Percentiles rank a stretch among this genome's conserved stretches.
Evolutionary conservation across 305 asterid genomes (phyloP).

Genomic region (Euphrasia arctica): DNA sequence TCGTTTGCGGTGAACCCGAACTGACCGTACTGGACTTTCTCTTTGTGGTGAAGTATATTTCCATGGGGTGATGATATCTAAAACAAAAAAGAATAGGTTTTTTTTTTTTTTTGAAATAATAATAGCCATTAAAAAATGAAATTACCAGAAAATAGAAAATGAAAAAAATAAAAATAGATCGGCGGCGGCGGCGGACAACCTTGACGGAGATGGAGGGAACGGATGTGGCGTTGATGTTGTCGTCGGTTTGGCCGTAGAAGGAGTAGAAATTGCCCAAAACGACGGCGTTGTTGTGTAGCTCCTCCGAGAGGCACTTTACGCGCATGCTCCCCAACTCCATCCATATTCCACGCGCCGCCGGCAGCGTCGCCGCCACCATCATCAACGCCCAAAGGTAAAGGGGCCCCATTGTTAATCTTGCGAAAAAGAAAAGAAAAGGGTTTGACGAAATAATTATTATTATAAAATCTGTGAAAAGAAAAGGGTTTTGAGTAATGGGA

Average conservation of each 20-base stretch:
- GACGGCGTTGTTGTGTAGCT: conserved; percentile 51
- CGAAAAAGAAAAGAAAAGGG: no score
- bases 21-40: conserved; percentile 30
- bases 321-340: conserved; percentile 40
- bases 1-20: conserved; percentile 45
- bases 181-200: no score
- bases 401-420: background rate
- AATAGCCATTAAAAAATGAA: no score
- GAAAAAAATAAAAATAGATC: no score
- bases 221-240: conserved; percentile 34
- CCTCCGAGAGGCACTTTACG: conserved; percentile 66
- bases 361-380: conserved; percentile 27
- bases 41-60: conserved; percentile 30
- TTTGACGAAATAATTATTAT: no score
- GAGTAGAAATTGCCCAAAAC: conserved; percentile 54
- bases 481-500: no score
- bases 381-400: conserved; percentile 25
- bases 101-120: no score
- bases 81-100: no score
- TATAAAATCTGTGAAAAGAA: no score
- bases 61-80: conserved; percentile 49
- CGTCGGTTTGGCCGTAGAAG: conserved; percentile 39
- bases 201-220: conserved; percentile 45
- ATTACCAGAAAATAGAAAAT: no score
- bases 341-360: conserved; percentile 56